Conservation (phyloP, 345 rosid genomes). For the Boechera retrofracta region DNA sequence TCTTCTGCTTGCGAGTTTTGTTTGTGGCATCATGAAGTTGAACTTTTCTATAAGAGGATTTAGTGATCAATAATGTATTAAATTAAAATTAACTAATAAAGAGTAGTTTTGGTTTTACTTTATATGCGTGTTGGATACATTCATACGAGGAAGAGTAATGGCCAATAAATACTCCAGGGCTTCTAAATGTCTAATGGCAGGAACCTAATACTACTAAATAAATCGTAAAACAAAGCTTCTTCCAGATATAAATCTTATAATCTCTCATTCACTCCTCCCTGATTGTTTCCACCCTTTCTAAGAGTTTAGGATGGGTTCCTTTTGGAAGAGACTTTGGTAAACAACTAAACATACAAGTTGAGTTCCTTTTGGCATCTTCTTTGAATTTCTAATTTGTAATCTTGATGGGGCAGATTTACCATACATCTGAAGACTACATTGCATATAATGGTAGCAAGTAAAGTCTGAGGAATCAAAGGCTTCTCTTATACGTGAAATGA, state of each 20-base stretch:
- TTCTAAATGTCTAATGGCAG: background rate
- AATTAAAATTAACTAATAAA: background rate
- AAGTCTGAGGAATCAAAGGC: background rate
- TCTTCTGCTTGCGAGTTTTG: slow-evolving; percentile 28
- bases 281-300: background rate
- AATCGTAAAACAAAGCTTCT: background rate
- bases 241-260: background rate
- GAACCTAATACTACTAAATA: background rate
- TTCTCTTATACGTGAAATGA: slow-evolving; percentile 8
- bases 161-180: background rate
- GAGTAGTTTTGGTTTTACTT: background rate
- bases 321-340: no score
- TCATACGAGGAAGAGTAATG: background rate
- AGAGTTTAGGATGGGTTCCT: no score
- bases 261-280: background rate
- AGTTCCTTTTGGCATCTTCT: background rate
- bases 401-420: background rate
- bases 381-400: background rate
- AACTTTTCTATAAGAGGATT: background rate
- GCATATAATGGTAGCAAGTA: background rate
- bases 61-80: slow-evolving; percentile 6
- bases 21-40: slow-evolving; percentile 26
- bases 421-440: slow-evolving; percentile 3
- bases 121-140: background rate
- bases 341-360: background rate